Conservation (phyloP, 495 filamentous ascomycete genomes). For the Annulohypoxylon nitens region DNA sequence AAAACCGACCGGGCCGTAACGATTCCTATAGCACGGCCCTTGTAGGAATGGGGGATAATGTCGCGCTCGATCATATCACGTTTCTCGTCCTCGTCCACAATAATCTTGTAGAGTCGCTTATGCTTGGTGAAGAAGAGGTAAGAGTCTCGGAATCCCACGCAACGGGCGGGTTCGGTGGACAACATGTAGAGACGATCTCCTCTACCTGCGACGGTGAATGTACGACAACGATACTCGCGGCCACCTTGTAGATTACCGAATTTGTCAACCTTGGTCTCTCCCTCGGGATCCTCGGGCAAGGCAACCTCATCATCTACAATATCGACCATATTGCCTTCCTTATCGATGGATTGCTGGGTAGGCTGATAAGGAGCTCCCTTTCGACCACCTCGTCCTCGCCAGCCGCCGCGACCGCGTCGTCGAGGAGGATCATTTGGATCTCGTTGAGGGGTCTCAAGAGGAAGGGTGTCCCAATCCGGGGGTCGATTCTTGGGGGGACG, state of each 20-base stretch:
- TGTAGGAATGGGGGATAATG: constrained; percentile 97
- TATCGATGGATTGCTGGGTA: constrained; percentile 85
- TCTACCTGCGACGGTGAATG: constrained; percentile 87
- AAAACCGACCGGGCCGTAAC: constrained; percentile 97
- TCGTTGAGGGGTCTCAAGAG: constrained; percentile 68
- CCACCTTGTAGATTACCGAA: constrained; percentile 82
- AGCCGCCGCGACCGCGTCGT: constrained; percentile 77
- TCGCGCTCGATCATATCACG: constrained; percentile 93
- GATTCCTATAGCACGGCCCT: constrained; percentile 96
- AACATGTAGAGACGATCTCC: constrained; percentile 96
- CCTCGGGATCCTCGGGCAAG: constrained; percentile 86
- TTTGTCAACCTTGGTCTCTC: constrained; percentile 93
- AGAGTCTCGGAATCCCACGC: constrained; percentile 95
- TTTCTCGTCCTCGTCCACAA: constrained; percentile 92
- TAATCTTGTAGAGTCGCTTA: constrained; percentile 93
- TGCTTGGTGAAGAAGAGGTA: constrained; percentile 99
- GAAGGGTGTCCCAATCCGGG: constrained; percentile 75
- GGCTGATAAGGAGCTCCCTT: constrained; percentile 80
- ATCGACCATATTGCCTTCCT: constrained; percentile 92
- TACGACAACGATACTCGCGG: constrained; percentile 92
- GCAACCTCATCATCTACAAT: constrained; percentile 93
- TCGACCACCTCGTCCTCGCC: constrained; percentile 75
- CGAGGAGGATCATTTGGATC: constrained; percentile 69
- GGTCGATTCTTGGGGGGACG: constrained; percentile 87
- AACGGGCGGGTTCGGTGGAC: constrained; percentile 95